Evolutionary conservation across 2,329 filamentous ascomycete species (phyloP), one percentile per base, ranked within the genome.

Genomic region (Colletotrichum ledebouriae): DNA sequence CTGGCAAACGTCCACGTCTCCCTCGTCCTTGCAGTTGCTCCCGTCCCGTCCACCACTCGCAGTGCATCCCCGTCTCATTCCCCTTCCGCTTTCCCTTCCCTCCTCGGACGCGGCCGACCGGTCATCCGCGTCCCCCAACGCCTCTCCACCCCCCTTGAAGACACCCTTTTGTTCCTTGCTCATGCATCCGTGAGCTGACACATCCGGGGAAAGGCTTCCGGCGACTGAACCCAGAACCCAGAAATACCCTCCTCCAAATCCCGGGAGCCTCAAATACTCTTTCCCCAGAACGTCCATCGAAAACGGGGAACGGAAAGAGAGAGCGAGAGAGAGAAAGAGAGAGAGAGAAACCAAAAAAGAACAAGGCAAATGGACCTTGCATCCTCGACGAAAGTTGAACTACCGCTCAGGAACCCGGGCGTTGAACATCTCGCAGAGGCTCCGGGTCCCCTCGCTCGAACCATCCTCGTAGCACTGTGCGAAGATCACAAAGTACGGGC

Each of bases 381-480:
- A 59, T 33, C 65, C 0, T 46, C 59, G n/a, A 11, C 50, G 33
- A 55, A 33, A 5, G 46, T 64, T 34, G 60, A 68, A 22, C 55
- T 53, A 22, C 39, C 63, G 17, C 66, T 56, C 49, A 52, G 59
- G 49, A 17, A 59, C 17, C 34, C 58, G 13, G 70, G 63, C 34
- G 59, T 71, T 44, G 63, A 71, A 50, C 55, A 61, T 29, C 70
- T 71, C 55, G 64, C 63, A 9, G 62, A 64, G 41, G 68, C 70
- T 6, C 64, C 70, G 9, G 57, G 64, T 13, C 52, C 59, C 6
- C 46, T 62, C 44, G 68, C 59, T 44, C 59, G 68, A 34, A 34
- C 67, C n/a, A 71, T 71, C 59, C 70, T 71, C 33, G 47, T 71
- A 60, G 67, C 70, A 2, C 46, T 71, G 55, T 71, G 70, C 57